These are phyloP conservation scores for Austropuccinia psidii DNA, from an alignment of 1,284 basidiomycete genomes.

Conservation along the genomic window DNA sequence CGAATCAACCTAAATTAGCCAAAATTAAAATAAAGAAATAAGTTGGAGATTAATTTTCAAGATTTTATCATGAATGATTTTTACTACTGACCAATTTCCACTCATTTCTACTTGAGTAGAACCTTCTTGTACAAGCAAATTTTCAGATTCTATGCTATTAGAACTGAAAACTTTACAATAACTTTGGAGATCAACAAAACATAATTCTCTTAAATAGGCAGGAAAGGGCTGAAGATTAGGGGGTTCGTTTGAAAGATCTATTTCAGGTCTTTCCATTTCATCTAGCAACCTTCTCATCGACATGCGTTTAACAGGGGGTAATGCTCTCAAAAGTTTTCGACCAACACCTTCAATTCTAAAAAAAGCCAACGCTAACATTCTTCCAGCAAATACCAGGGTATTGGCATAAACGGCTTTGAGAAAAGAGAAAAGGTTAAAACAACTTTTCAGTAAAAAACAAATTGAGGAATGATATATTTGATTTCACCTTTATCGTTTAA, in stretches of 20 bases:
- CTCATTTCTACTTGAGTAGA: conserved; percentile 40
- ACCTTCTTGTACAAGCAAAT: conserved; percentile 39
- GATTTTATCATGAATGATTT: not conserved
- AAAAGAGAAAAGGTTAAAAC: not conserved
- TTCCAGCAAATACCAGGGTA: conserved; percentile 52
- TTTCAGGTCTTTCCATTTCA: conserved; percentile 39
- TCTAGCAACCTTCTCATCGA: conserved; percentile 48
- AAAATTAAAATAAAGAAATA: not conserved
- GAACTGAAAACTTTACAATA: conserved; percentile 25
- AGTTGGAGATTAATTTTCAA: not conserved
- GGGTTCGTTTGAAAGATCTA: not conserved
- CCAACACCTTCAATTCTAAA: conserved; percentile 53
- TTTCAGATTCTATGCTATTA: conserved; percentile 19
- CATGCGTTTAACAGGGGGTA: conserved; percentile 50
- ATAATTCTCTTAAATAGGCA: conserved; percentile 22
- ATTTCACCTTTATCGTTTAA: conserved; percentile 51
- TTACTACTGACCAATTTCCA: conserved; percentile 39
- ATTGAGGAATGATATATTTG: no score
- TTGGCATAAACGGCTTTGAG: conserved; percentile 52
- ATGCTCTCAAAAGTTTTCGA: conserved; percentile 51
- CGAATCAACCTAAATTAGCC: conserved; percentile 42
- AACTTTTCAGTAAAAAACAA: not conserved
- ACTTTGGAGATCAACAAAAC: not conserved
- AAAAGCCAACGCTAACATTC: conserved; percentile 53
- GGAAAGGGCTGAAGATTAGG: conserved; percentile 35